Evolutionary conservation across 2,329 filamentous ascomycete genomes (phyloP).

Genomic region (Fusarium torulosum): DNA sequence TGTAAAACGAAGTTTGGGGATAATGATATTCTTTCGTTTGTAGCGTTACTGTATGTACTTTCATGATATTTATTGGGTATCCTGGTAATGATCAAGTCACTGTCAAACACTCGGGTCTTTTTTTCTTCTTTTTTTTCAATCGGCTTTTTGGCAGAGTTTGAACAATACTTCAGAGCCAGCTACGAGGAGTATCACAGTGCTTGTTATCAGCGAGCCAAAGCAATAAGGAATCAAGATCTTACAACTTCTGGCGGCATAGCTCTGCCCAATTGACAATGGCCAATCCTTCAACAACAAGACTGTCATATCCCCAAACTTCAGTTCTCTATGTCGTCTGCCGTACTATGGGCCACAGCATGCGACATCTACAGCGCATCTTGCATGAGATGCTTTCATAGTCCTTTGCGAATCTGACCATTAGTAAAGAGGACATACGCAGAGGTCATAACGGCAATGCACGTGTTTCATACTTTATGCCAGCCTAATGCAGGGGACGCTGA

Average conservation of each 20-base stretch:
- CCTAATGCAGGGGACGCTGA: neutral
- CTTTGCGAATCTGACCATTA: slow-evolving; percentile 1
- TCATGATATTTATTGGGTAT: no score
- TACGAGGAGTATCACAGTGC: no score
- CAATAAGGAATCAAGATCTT: neutral
- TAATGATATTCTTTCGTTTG: neutral
- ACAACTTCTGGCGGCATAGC: neutral
- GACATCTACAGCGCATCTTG: slow-evolving; percentile 40
- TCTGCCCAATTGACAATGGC: neutral
- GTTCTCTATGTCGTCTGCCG: neutral
- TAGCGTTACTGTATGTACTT: no score
- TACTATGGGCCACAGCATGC: neutral
- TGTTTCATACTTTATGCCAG: neutral
- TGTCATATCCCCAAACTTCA: neutral
- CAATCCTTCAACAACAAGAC: neutral
- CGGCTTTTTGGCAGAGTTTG: no score
- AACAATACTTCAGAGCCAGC: no score
- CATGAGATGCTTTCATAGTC: slow-evolving; percentile 10
- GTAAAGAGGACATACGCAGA: neutral
- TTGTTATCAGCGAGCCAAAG: neutral
- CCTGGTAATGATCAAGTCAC: no score
- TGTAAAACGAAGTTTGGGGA: neutral
- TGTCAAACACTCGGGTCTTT: no score
- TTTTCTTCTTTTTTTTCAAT: no score
- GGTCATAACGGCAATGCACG: slow-evolving; percentile 3